Base-by-base conservation (phyloP, 2,329 filamentous ascomycete genomes). In the Eutypella sp. region DNA sequence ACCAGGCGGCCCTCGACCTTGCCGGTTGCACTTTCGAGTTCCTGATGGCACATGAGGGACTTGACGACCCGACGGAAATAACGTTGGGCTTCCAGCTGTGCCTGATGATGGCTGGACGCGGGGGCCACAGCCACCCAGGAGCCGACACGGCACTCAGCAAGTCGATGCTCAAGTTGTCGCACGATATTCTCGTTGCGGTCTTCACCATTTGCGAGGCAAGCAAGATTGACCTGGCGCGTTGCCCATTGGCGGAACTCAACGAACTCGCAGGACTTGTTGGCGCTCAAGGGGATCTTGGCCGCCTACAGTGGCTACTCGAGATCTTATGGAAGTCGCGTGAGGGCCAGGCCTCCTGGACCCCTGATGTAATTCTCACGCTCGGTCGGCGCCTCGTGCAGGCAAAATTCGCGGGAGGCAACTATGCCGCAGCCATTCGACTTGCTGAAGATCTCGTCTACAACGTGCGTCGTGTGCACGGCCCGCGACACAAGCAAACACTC, bases 371-470 rank as follows among this genome's bases (percentile, higher is more conserved):
- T 16, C 36, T 38, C 36, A 38, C 13, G 19, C 18, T 38, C 13
- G 36, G 36, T 19, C 36, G 22, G 36, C 36, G 36, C 13, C 36
- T 38, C 8, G 36, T 38, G 16, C 36, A 38, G 18, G 36, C 18
- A 11, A 16, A 19, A 11, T 38, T 38, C n/a, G 19, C 24, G 18
- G 19, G 23, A 16, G 16, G 20, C 13, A 22, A 42, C 22, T 33
- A 33, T 27, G 40, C 3, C n/a, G 16, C 18, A 11, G 40, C 40
- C 23, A 41, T 42, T n/a, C 31, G 23, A 27, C 40, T 42, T n/a
- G 40, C 40, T 16, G 40, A 42, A 16, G 40, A 42, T 18, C 25
- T 42, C 40, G 40, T 42, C 24, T 42, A 42, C 40, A 42, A 42
- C 40, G 11, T 33, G 25, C 40, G 40, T 27, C 40, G 40, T 16